Evolutionary conservation across 345 rosid genomes (phyloP), one percentile per base, ranked within the genome.

Genomic region (Pseudoturritis turrita): DNA sequence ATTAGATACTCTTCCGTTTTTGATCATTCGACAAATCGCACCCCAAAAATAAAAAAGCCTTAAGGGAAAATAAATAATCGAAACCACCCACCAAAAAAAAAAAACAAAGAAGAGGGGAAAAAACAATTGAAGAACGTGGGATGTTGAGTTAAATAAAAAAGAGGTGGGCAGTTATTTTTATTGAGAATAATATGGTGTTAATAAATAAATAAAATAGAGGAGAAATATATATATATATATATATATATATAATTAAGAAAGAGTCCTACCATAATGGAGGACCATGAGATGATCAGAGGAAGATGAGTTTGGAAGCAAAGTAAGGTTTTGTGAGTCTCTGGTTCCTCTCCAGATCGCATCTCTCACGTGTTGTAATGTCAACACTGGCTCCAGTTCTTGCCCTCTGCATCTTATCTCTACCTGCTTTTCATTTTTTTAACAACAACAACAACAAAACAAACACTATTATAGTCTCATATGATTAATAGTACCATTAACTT

Each of bases 401-500:
- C 98, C 99, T 83, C 88, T 88, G 78, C 99, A 96, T 77, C 80
- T 88, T 81, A 96, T 96, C 81, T 88, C 98, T 71, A 96, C 76
- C 99, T 96, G 97, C 78, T 78, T 75, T 56, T 79, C 41, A 26
- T 57, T 68, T 50, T 33, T 15, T 19, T 28, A 33, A 33, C 37
- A 33, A 33, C 10, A 33, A 33, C 36, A 33, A 4, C 23, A 9
- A 35, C 17, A 33, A 9, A 3, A 7, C 3, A 4, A 8, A 10
- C 1, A 18, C 6, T 60, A 10, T 75, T 61, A n/a, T n/a, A 68
- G 64, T 37, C 43, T 37, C 3, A 10, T 53, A 1, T 58, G 17
- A 4, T 39, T 40, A 33, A 43, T 61, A 54, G 2, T 29, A 29
- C 1, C 3, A 22, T 12, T 33, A 41, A 36, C 49, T 33, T 46